Percentiles rank a stretch among this genome's conserved stretches.
phyloP scores from a whole-genome alignment of 2,329 filamentous ascomycete species.

The Cladophialophora chaetospira region DNA sequence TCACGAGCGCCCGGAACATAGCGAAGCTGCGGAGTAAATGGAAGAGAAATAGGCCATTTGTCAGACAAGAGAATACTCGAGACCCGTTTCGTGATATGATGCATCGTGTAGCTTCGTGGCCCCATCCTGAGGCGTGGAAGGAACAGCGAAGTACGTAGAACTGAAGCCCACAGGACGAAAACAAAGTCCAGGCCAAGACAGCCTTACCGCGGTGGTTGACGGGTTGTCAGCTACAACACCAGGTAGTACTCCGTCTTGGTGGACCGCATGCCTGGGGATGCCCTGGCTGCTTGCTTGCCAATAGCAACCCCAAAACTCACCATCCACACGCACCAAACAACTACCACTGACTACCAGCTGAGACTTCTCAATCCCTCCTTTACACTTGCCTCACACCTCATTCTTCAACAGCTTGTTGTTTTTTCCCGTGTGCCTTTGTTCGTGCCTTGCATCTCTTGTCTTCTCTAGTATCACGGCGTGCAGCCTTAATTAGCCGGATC shows the following conservation, averaged over 20 bases:
- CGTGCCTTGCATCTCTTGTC: conserved; percentile 13
- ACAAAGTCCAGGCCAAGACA: conserved; percentile 6
- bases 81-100: not conserved
- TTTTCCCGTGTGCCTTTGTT: conserved; percentile 9
- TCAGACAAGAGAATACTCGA: no score
- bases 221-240: conserved; percentile 4
- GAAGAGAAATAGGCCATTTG: not conserved
- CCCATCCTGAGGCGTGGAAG: not conserved
- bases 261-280: not conserved
- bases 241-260: conserved; percentile 1
- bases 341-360: conserved; percentile 11
- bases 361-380: conserved; percentile 17
- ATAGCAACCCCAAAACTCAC: conserved; percentile 5
- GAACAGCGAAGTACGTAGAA: not conserved
- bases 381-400: conserved; percentile 6
- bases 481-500: conserved; percentile 9
- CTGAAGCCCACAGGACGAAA: not conserved
- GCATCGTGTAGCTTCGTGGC: not conserved
- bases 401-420: conserved; percentile 8
- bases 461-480: not conserved
- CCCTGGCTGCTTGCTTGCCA: conserved; percentile 3
- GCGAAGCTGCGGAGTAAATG: not conserved
- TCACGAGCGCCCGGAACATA: not conserved
- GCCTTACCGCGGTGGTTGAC: conserved; percentile 3
- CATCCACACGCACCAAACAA: not conserved